Conservation (phyloP, 495 filamentous ascomycete species). For the Daldinia loculata region DNA sequence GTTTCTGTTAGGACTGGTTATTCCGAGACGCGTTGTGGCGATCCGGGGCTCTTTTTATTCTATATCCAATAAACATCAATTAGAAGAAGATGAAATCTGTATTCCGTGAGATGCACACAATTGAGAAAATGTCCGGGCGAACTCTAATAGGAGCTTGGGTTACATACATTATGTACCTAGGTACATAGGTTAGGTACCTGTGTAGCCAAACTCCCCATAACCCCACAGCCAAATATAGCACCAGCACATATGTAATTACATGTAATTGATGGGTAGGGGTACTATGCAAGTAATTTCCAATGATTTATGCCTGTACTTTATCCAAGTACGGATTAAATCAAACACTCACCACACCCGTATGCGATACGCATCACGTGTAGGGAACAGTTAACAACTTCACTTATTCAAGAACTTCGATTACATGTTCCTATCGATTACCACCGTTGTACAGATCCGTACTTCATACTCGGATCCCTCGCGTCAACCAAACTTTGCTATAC, state of each 20-base stretch:
- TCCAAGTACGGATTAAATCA: not conserved
- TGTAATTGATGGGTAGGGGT: not conserved
- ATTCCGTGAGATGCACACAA: not conserved
- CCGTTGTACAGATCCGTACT: not conserved
- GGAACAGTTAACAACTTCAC: too few relatives aligned
- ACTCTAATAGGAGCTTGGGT: not conserved
- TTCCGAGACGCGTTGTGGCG: too few relatives aligned
- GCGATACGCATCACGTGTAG: too few relatives aligned
- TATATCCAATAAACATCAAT: too few relatives aligned
- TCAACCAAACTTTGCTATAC: not conserved
- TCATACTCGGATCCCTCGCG: not conserved
- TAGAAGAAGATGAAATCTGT: too few relatives aligned
- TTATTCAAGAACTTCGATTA: too few relatives aligned
- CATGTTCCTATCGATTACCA: not conserved
- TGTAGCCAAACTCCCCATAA: not conserved
- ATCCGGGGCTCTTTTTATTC: too few relatives aligned
- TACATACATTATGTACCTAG: too few relatives aligned
- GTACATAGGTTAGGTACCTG: not conserved
- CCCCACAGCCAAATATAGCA: not conserved
- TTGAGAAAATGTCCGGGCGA: not conserved
- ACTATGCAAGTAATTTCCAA: constrained; percentile 1
- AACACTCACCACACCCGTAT: not conserved
- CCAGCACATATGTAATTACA: not conserved
- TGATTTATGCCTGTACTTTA: not conserved
- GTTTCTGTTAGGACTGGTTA: not conserved